Conservation (phyloP, 75 land plant genomes). For the Sequoia sempervirens region DNA sequence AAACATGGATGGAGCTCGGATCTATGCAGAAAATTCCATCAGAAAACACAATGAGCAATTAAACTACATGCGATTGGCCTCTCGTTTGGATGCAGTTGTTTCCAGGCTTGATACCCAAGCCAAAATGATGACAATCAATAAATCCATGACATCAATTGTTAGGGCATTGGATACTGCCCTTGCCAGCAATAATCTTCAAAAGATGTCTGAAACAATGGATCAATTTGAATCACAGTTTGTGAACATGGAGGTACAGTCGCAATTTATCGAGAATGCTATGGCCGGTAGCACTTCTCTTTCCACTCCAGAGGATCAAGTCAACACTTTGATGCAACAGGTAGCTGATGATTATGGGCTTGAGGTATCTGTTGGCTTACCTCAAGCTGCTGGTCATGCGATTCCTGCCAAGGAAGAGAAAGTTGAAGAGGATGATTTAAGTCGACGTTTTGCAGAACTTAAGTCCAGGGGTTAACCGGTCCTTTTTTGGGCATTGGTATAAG, state of each 20-base stretch:
- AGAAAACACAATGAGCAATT: constrained; percentile 86
- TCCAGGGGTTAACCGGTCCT: constrained; percentile 36
- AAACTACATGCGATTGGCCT: constrained; percentile 86
- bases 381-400: constrained; percentile 61
- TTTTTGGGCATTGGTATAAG: neutral
- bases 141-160: constrained; percentile 74
- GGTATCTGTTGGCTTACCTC: constrained; percentile 75
- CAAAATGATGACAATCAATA: constrained; percentile 63
- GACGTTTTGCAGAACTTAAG: constrained; percentile 72
- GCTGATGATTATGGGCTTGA: constrained; percentile 87
- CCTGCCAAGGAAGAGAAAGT: constrained; percentile 45
- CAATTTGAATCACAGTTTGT: constrained; percentile 75
- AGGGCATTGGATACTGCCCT: constrained; percentile 67
- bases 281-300: constrained; percentile 80
- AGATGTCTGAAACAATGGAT: constrained; percentile 84
- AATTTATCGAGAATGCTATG: constrained; percentile 86
- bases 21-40: constrained; percentile 91
- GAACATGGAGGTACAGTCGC: constrained; percentile 87
- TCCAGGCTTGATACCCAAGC: constrained; percentile 82
- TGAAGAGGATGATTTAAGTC: constrained; percentile 72
- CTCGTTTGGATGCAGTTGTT: constrained; percentile 93
- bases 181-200: constrained; percentile 64
- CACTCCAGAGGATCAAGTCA: constrained; percentile 82
- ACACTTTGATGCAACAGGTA: constrained; percentile 75
- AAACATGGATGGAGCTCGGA: constrained; percentile 91